phyloP scores from a whole-genome alignment of 306 rosid genomes.

The Acacia melanoxylon region DNA sequence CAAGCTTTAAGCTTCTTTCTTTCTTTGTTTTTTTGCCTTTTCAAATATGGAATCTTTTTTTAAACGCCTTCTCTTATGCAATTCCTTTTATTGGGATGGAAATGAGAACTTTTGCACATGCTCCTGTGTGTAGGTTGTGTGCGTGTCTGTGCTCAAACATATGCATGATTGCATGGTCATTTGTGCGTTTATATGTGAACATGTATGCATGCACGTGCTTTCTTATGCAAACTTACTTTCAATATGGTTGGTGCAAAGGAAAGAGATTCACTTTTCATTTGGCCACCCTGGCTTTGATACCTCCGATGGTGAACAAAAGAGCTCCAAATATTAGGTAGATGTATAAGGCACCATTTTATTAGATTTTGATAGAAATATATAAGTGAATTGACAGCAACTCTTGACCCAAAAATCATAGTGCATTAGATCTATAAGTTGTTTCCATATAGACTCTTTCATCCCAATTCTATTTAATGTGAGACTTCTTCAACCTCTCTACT shows the following conservation, averaged over 20 bases:
- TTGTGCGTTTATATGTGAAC: neutral
- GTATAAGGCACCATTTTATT: too few relatives aligned
- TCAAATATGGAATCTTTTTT: neutral
- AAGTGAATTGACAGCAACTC: neutral
- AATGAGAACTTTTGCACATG: neutral
- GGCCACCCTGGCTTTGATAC: too few relatives aligned
- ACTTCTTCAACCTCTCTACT: too few relatives aligned
- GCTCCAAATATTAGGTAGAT: too few relatives aligned
- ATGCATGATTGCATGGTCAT: neutral
- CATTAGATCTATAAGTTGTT: neutral
- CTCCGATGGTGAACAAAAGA: too few relatives aligned
- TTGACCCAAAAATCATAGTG: neutral
- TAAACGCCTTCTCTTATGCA: constrained; percentile 7
- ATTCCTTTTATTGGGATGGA: neutral
- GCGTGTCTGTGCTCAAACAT: neutral
- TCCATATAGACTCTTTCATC: neutral
- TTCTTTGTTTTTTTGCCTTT: neutral
- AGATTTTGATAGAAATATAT: too few relatives aligned
- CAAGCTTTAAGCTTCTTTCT: constrained; percentile 18
- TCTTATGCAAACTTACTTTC: neutral
- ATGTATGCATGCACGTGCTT: neutral
- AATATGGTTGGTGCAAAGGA: neutral
- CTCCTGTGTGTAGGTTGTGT: neutral
- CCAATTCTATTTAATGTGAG: too few relatives aligned
- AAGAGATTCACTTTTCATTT: neutral